These are phyloP conservation scores for Plasmopara viticola DNA, from an alignment of 352 stramenopile species.

Conservation along the genomic window DNA sequence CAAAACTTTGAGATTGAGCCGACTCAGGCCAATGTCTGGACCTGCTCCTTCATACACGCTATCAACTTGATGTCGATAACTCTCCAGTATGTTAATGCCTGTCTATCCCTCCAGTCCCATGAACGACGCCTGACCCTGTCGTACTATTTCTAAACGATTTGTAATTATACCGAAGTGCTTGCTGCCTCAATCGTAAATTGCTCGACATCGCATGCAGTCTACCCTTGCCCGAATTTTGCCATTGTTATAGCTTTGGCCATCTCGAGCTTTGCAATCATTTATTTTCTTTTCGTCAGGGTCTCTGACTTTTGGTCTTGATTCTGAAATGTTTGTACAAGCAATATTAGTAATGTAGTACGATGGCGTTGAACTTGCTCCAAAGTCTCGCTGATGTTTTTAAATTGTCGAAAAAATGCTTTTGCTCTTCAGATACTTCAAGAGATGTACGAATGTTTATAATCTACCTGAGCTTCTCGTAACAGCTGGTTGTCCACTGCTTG, in stretches of 20 bases:
- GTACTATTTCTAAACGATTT: constrained; percentile 54
- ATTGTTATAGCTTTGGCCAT: constrained; percentile 40
- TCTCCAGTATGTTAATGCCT: constrained; percentile 59
- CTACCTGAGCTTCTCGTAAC: constrained; percentile 37
- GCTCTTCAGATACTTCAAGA: constrained; percentile 41
- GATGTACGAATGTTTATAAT: constrained; percentile 53
- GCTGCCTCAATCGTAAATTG: constrained; percentile 44
- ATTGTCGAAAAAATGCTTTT: constrained; percentile 65
- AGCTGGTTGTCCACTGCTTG: constrained; percentile 39
- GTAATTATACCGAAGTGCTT: constrained; percentile 36
- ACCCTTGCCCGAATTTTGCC: constrained; percentile 38
- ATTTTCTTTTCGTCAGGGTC: constrained; percentile 34
- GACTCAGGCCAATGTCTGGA: not conserved
- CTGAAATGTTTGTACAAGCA: constrained; percentile 12
- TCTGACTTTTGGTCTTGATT: constrained; percentile 12
- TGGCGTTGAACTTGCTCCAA: constrained; percentile 37
- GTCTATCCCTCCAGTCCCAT: constrained; percentile 55
- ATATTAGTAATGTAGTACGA: constrained; percentile 26
- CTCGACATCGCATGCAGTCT: constrained; percentile 50
- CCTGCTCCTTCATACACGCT: constrained; percentile 15
- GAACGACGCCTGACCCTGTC: constrained; percentile 51
- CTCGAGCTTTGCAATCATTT: constrained; percentile 28
- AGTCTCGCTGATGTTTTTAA: constrained; percentile 35
- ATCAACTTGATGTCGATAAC: constrained; percentile 33
- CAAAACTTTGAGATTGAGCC: no score